These are phyloP conservation scores for Stagonosporopsis chrysanthemi DNA, from an alignment of 2,329 filamentous ascomycete species.

Conservation along the genomic window DNA sequence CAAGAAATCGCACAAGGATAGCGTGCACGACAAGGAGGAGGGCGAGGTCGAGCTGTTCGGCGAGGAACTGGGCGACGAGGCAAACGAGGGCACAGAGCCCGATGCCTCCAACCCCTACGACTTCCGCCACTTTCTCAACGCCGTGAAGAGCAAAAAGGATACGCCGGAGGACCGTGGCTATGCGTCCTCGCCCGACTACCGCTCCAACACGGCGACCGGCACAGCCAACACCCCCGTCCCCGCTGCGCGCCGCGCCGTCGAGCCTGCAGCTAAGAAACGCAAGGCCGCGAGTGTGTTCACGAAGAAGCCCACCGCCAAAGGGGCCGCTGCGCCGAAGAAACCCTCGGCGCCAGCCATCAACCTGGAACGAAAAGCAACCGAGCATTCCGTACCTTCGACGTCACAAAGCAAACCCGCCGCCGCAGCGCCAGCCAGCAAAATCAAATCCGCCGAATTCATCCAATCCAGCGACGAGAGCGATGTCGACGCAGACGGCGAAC, in stretches of 20 bases:
- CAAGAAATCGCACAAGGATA: constrained; percentile 34
- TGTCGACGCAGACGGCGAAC: constrained; percentile 26
- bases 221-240: neutral
- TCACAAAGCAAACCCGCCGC: constrained; percentile 24
- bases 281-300: constrained; percentile 31
- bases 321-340: constrained; percentile 27
- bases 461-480: constrained; percentile 35
- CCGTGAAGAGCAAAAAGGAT: constrained; percentile 41
- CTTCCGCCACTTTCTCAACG: constrained; percentile 56
- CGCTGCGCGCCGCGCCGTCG: constrained; percentile 6
- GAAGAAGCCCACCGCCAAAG: constrained; percentile 26
- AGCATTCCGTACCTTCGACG: constrained; percentile 21
- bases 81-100: constrained; percentile 40
- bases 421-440: constrained; percentile 29
- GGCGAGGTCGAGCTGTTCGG: constrained; percentile 41
- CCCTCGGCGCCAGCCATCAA: constrained; percentile 39
- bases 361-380: constrained; percentile 48
- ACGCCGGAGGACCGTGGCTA: constrained; percentile 42
- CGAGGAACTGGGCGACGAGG: constrained; percentile 34
- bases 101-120: constrained; percentile 59
- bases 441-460: constrained; percentile 44
- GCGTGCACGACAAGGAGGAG: constrained; percentile 35
- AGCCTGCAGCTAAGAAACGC: constrained; percentile 34
- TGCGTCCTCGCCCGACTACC: constrained; percentile 40
- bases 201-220: neutral